These are phyloP conservation scores for Penicillium roqueforti DNA, from an alignment of 495 filamentous ascomycete species.

Conservation along the genomic window DNA sequence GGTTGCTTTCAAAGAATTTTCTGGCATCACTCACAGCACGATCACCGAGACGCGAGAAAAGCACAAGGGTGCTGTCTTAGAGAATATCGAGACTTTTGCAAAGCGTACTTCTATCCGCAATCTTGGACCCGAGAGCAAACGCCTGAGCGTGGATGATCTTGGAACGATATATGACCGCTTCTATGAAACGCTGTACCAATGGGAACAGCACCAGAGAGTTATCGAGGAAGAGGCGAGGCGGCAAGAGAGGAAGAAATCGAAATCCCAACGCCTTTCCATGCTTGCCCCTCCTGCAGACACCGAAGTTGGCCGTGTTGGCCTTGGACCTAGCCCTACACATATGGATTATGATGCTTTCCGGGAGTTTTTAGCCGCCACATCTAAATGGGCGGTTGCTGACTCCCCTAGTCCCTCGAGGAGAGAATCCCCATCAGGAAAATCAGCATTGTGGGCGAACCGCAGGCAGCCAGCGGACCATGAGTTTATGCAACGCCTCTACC, in stretches of 20 bases:
- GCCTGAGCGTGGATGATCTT: constrained; percentile 77
- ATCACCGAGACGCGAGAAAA: constrained; percentile 84
- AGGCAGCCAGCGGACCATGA: constrained; percentile 88
- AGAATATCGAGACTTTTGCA: constrained; percentile 93
- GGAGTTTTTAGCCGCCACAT: constrained; percentile 83
- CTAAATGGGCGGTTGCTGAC: constrained; percentile 88
- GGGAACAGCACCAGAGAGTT: constrained; percentile 74
- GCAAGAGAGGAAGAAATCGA: constrained; percentile 55
- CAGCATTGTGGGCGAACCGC: constrained; percentile 69
- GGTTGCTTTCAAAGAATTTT: constrained; percentile 96
- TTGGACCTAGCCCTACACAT: constrained; percentile 79
- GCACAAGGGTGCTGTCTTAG: constrained; percentile 86
- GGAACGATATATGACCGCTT: constrained; percentile 89
- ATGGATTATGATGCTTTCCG: constrained; percentile 98
- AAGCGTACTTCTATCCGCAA: constrained; percentile 96
- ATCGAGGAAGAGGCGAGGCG: constrained; percentile 66
- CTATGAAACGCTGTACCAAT: constrained; percentile 84
- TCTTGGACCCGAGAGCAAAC: constrained; percentile 90
- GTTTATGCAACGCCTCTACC: constrained; percentile 86
- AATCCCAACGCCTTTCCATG: constrained; percentile 45
- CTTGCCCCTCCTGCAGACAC: constrained; percentile 37
- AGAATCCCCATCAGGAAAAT: constrained; percentile 45
- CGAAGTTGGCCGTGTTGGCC: constrained; percentile 72
- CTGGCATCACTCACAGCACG: constrained; percentile 87
- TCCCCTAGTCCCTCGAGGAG: constrained; percentile 57